Base-by-base conservation (phyloP, 345 rosid genomes). In the Salix koriyanagi region DNA sequence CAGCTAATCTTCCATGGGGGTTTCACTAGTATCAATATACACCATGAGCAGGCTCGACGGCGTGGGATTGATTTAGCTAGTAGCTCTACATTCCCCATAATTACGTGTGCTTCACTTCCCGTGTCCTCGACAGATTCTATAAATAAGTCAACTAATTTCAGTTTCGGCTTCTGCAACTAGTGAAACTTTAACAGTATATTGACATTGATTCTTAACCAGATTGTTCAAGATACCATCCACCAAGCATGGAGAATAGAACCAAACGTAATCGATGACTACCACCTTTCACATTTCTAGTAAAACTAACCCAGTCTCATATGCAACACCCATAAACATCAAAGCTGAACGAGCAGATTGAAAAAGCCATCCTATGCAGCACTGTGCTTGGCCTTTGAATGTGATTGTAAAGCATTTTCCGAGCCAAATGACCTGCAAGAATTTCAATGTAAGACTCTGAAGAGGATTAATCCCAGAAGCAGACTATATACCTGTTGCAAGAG, bases 321-420 rank as follows among this genome's bases (percentile, higher is more conserved):
- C 44, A 41, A 3, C 28, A 42, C 73, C 12, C 75, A 10, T 25
- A 41, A 64, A 21, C 70, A 42, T 11, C 32, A 69, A 44, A 44
- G 19, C 48, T 36, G 23, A n/a, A 19, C 36, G 11, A 5, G n/a
- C 25, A 19, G 8, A 14, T n/a, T n/a, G n/a, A 5, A 11, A 14
- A 23, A 5, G 37, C 7, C 2, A 42, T 5, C 52, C 54, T 67
- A 26, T 52, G 84, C 84, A 66, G 85, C 77, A 67, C 86, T 37
- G 83, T 92, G 98, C 79, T 94, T 94, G 13, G 96, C 98, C 83
- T 94, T 89, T 12, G 89, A 77, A 83, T 94, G 96, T 66, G 96
- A 86, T 73, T 91, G 92, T 76, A 91, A 74, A 25, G 89, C 98
- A 58, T 64, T 77, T 34, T 94, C 96, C 0, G 98, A 87, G 28